Evolutionary conservation across 768 basidiomycete genomes (phyloP).

Genomic region (Mrakia hoshinonis): DNA sequence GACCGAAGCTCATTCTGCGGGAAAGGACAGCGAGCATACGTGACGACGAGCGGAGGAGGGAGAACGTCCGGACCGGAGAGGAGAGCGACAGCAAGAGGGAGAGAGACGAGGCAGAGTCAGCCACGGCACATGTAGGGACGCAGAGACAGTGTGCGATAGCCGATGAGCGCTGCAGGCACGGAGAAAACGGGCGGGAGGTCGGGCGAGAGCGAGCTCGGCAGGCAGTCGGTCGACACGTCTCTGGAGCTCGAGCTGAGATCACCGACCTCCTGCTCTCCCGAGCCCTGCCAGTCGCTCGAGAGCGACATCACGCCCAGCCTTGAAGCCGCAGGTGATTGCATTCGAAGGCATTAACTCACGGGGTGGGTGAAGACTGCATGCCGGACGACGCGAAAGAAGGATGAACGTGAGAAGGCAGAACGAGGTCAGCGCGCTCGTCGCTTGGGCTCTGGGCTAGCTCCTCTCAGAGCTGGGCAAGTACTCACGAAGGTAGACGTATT

Average conservation of each 20-base stretch:
- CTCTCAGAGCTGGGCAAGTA: background rate
- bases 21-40: background rate
- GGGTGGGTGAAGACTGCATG: conserved; percentile 32
- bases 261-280: too few relatives aligned
- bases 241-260: too few relatives aligned
- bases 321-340: too few relatives aligned
- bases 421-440: conserved; percentile 1
- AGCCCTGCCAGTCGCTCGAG: too few relatives aligned
- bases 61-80: background rate
- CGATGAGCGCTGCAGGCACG: too few relatives aligned
- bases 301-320: too few relatives aligned
- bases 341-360: conserved; percentile 4
- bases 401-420: background rate
- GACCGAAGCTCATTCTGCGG: conserved; percentile 60
- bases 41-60: background rate
- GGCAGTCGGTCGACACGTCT: too few relatives aligned
- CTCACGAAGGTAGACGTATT: conserved; percentile 20
- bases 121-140: too few relatives aligned
- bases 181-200: too few relatives aligned
- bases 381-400: background rate
- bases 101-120: background rate
- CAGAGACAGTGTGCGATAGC: too few relatives aligned
- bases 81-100: background rate
- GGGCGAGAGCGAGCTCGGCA: too few relatives aligned
- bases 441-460: background rate